Evolutionary conservation across 805 yeast species (phyloP).

Genomic region (Yarrowia bubula): DNA sequence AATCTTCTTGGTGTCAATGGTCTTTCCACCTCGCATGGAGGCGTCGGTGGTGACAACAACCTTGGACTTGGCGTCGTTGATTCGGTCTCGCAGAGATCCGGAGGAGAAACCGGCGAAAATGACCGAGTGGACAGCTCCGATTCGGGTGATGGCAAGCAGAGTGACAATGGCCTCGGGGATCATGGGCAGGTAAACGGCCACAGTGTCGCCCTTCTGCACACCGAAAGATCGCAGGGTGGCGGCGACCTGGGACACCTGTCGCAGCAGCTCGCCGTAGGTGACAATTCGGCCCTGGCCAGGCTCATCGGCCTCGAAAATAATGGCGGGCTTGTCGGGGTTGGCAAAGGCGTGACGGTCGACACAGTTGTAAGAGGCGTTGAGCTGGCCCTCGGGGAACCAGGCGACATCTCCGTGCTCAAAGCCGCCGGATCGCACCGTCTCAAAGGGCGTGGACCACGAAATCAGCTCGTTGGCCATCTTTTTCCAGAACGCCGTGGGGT

Average conservation of each 20-base stretch:
- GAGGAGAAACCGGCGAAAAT: conserved; percentile 96
- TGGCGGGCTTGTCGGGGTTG: conserved; percentile 69
- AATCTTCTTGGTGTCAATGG: conserved; percentile 85
- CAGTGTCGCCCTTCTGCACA: conserved; percentile 90
- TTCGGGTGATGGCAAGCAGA: conserved; percentile 86
- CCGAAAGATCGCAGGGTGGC: conserved; percentile 82
- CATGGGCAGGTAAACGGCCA: conserved; percentile 96
- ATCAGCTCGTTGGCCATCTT: conserved; percentile 68
- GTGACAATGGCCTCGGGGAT: conserved; percentile 94
- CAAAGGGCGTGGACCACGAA: conserved; percentile 77
- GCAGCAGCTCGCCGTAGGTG: conserved; percentile 82
- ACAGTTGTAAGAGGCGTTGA: conserved; percentile 90
- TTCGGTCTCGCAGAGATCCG: conserved; percentile 87
- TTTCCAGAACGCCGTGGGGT: conserved; percentile 81
- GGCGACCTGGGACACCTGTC: conserved; percentile 82
- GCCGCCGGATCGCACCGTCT: conserved; percentile 59
- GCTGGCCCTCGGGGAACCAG: conserved; percentile 91
- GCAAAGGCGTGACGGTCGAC: conserved; percentile 93
- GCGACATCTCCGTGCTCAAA: conserved; percentile 76
- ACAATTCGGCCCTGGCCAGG: conserved; percentile 67
- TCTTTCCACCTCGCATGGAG: conserved; percentile 93
- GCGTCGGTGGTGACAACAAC: conserved; percentile 93
- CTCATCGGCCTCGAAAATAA: conserved; percentile 92
- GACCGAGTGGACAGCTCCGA: conserved; percentile 96
- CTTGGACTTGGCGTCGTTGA: conserved; percentile 79